These are phyloP conservation scores for Coniochaeta sp. DNA, from an alignment of 2,329 filamentous ascomycete genomes.

Conservation along the genomic window DNA sequence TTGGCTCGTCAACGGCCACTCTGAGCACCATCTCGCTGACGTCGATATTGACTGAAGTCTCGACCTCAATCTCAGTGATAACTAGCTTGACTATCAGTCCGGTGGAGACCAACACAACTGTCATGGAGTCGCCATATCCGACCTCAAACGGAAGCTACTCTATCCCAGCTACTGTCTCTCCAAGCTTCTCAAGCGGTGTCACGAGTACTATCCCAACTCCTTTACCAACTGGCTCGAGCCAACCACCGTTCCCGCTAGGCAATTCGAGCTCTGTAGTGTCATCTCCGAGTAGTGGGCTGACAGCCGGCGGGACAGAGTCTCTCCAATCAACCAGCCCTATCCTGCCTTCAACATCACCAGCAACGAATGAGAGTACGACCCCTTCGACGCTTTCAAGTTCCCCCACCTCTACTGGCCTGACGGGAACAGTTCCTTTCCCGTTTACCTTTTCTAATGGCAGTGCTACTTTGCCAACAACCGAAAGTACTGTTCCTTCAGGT, in stretches of 20 bases:
- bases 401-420: not conserved
- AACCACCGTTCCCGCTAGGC: conserved; percentile 3
- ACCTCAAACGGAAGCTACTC: not conserved
- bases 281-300: not conserved
- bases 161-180: conserved; percentile 2
- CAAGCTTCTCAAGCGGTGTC: not conserved
- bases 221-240: not conserved
- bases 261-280: conserved; percentile 3
- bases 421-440: not conserved
- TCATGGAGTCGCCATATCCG: not conserved
- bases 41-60: not conserved
- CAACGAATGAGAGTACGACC: not conserved
- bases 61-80: not conserved
- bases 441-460: not conserved
- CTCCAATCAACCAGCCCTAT: not conserved
- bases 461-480: not conserved
- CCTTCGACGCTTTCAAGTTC: not conserved
- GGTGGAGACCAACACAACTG: not conserved
- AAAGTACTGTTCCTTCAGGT: not conserved
- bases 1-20: not conserved
- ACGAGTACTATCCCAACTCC: not conserved
- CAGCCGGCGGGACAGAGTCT: not conserved
- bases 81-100: not conserved
- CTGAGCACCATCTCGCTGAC: not conserved
- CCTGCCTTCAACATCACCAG: not conserved